phyloP scores from a whole-genome alignment of 2,329 filamentous ascomycete genomes.

The Fusarium austroafricanum region DNA sequence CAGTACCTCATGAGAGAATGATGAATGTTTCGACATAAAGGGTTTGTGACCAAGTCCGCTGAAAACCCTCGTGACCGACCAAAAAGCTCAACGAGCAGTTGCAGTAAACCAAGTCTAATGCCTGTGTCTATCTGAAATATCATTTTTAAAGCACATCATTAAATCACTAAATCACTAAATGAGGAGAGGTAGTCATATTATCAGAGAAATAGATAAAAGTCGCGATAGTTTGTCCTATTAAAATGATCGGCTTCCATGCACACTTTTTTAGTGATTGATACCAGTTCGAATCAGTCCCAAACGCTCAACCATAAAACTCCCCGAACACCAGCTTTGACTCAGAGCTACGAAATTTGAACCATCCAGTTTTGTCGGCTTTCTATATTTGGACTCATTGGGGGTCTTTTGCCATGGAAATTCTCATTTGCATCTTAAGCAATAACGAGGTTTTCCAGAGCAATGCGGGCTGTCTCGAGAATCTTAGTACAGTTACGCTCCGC shows the following conservation, averaged over 20 bases:
- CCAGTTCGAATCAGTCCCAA: background rate
- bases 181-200: background rate
- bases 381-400: background rate
- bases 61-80: background rate
- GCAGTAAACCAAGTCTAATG: background rate
- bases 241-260: background rate
- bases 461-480: conserved; percentile 66
- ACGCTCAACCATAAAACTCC: background rate
- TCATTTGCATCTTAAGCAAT: conserved; percentile 58
- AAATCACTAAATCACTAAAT: too few relatives aligned
- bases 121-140: background rate
- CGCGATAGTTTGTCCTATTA: background rate
- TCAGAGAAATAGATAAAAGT: background rate
- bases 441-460: conserved; percentile 64
- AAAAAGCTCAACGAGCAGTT: background rate
- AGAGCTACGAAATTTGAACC: background rate
- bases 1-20: conserved; percentile 32
- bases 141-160: background rate
- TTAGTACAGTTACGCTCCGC: conserved; percentile 59
- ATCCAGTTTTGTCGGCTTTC: background rate
- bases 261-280: background rate
- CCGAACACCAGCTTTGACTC: background rate
- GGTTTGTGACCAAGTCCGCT: background rate
- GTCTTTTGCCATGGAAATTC: background rate
- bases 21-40: background rate